These are phyloP conservation scores for Ceratocystiopsis brevicomis DNA, from an alignment of 2,329 filamentous ascomycete genomes.

Conservation along the genomic window DNA sequence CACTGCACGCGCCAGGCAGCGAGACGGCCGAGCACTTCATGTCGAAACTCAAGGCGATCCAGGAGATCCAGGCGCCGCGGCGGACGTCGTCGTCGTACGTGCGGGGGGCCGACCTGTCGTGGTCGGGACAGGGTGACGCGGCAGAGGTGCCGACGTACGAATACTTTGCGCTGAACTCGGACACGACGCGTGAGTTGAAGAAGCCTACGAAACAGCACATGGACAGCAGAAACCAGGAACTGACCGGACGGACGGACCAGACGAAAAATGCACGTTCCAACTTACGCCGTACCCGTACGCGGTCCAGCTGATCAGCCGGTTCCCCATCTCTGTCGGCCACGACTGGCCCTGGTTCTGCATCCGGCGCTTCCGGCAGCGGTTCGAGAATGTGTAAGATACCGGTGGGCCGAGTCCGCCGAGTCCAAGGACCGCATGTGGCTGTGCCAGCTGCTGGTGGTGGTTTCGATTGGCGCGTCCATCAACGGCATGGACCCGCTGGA, in stretches of 20 bases:
- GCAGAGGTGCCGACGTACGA: slow-evolving; percentile 1
- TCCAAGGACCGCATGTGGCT: slow-evolving; percentile 3
- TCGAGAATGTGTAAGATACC: slow-evolving; percentile 2
- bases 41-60: slow-evolving; percentile 2
- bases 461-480: slow-evolving; percentile 2
- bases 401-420: not conserved
- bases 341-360: slow-evolving; percentile 4
- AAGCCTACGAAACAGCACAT: too few relatives aligned
- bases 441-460: not conserved
- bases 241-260: not conserved
- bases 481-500: not conserved
- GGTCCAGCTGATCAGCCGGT: slow-evolving; percentile 1
- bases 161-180: slow-evolving; percentile 3
- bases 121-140: not conserved
- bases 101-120: not conserved
- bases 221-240: too few relatives aligned
- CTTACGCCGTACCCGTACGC: slow-evolving; percentile 1
- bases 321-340: slow-evolving; percentile 1
- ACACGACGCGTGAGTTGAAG: not conserved
- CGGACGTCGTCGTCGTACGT: not conserved
- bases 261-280: slow-evolving; percentile 5
- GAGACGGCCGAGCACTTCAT: not conserved
- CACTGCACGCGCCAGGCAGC: not conserved
- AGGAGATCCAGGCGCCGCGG: not conserved
- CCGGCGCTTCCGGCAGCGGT: not conserved